These are phyloP conservation scores for Ormosia emarginata DNA, from an alignment of 306 rosid species.

Conservation along the genomic window DNA sequence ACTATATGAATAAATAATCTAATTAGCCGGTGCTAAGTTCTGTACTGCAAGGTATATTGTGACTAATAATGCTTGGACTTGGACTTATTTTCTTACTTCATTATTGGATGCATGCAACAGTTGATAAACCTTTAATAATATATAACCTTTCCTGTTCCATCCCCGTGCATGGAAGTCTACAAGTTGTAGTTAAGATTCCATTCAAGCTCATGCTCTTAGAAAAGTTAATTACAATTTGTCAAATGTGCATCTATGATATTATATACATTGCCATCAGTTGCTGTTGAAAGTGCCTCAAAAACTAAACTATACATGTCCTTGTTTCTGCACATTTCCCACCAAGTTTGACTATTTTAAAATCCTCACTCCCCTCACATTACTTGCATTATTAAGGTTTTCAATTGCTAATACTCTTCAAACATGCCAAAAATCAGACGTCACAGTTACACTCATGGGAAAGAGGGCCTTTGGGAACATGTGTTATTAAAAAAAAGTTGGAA, in stretches of 20 bases:
- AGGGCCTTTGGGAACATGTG: conserved; percentile 27
- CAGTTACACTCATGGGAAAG: conserved; percentile 12
- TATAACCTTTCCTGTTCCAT: conserved; percentile 10
- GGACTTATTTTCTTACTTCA: not conserved
- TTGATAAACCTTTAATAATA: not conserved
- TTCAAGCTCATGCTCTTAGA: conserved; percentile 7
- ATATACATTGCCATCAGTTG: conserved; percentile 1
- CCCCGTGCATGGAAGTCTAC: conserved; percentile 18
- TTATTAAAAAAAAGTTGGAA: not conserved
- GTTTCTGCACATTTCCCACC: conserved; percentile 25
- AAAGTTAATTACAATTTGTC: conserved; percentile 30
- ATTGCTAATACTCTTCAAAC: conserved; percentile 9
- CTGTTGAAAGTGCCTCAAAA: conserved; percentile 4
- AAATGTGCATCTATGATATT: conserved; percentile 8
- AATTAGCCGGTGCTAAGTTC: not conserved
- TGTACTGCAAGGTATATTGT: not conserved
- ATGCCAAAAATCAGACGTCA: conserved; percentile 33
- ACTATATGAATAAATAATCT: not conserved
- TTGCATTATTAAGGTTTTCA: conserved; percentile 20
- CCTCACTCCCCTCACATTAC: conserved; percentile 2
- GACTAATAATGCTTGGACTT: conserved; percentile 10
- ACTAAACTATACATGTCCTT: conserved; percentile 3
- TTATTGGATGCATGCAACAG: not conserved
- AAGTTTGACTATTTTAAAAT: conserved; percentile 27
- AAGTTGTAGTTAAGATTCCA: conserved; percentile 33